Evolutionary conservation across 176 grass and related monocot genomes (phyloP).

Genomic region (Hordeum marinum): DNA sequence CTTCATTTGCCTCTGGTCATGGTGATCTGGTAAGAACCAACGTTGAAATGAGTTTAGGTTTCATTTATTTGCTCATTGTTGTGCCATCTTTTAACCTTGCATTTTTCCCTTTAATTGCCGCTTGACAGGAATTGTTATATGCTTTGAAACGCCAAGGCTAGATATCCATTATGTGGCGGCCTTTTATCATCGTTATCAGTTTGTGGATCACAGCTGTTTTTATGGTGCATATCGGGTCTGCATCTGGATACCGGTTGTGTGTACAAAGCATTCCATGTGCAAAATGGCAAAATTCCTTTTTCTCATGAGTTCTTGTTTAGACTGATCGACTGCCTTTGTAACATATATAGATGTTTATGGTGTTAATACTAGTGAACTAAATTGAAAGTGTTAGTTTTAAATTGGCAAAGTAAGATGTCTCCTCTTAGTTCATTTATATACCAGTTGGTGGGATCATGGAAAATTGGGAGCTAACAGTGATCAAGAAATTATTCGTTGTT

Average conservation of each 20-base stretch:
- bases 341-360: slow-evolving; percentile 27
- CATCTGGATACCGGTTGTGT: slow-evolving; percentile 5
- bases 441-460: background rate
- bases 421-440: background rate
- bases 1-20: slow-evolving; percentile 25
- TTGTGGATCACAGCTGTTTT: background rate
- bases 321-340: slow-evolving; percentile 17
- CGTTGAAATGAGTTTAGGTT: background rate
- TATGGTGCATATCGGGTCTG: background rate
- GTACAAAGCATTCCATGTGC: slow-evolving; percentile 23
- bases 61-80: slow-evolving; percentile 7
- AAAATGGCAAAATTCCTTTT: slow-evolving; percentile 1
- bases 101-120: background rate
- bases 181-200: background rate
- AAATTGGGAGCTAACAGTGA: background rate
- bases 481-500: background rate
- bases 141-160: slow-evolving; percentile 45
- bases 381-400: background rate
- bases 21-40: slow-evolving; percentile 44
- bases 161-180: slow-evolving; percentile 10
- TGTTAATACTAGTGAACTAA: background rate
- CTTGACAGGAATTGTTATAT: slow-evolving; percentile 42
- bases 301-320: background rate
- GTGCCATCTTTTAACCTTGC: background rate
- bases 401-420: background rate